Evolutionary conservation across 805 yeast species (phyloP).

Genomic region (Saturnispora hagleri): DNA sequence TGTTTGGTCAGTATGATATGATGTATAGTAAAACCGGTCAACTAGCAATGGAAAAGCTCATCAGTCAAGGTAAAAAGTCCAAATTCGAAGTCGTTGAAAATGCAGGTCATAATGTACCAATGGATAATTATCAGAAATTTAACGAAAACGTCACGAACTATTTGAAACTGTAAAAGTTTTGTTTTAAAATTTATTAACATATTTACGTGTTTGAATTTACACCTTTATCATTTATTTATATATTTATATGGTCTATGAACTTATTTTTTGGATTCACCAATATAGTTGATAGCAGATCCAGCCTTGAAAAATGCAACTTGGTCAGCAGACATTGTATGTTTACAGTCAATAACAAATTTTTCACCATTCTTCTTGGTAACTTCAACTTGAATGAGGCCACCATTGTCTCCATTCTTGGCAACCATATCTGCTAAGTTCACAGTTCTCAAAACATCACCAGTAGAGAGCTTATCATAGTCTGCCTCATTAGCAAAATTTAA

Average conservation of each 20-base stretch:
- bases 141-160: constrained; percentile 36
- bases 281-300: constrained; percentile 92
- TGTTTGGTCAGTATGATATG: constrained; percentile 68
- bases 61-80: constrained; percentile 20
- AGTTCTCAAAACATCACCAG: constrained; percentile 75
- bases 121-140: constrained; percentile 53
- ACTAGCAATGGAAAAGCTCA: constrained; percentile 28
- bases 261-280: constrained; percentile 30
- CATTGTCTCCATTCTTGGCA: constrained; percentile 76
- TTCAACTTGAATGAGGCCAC: constrained; percentile 64
- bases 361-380: constrained; percentile 73
- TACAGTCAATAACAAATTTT: constrained; percentile 58
- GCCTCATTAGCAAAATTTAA: constrained; percentile 82
- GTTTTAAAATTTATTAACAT: not conserved
- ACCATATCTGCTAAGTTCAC: constrained; percentile 67
- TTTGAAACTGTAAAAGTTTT: constrained; percentile 19
- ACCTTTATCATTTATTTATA: not conserved
- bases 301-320: constrained; percentile 95
- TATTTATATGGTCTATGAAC: not conserved
- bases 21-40: constrained; percentile 60
- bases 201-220: not conserved
- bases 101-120: constrained; percentile 69
- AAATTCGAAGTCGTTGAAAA: constrained; percentile 35
- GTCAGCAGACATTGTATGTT: constrained; percentile 95
- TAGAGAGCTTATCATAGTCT: constrained; percentile 73